phyloP scores from a whole-genome alignment of 1,139 yeast genomes.

The Candida smagusa region DNA sequence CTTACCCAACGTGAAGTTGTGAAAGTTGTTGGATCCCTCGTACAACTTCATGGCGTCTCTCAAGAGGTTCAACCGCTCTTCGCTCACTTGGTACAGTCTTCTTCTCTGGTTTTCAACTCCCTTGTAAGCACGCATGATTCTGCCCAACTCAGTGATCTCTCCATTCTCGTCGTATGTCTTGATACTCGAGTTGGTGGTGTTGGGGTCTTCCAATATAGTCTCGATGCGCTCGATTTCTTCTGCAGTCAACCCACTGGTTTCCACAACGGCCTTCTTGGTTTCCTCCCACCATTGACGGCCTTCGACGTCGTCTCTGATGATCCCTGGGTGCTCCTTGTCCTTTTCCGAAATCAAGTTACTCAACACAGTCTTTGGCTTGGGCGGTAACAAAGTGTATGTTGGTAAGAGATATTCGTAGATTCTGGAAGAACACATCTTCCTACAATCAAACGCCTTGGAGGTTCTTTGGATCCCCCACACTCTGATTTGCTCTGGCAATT shows the following conservation, averaged over 20 bases:
- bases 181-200: conserved; percentile 13
- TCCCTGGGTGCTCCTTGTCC: conserved; percentile 54
- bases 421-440: conserved; percentile 93
- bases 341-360: conserved; percentile 57
- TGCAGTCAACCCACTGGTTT: conserved; percentile 41
- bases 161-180: conserved; percentile 31
- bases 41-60: conserved; percentile 69
- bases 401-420: conserved; percentile 92
- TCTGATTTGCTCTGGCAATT: conserved; percentile 81
- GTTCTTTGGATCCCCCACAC: conserved; percentile 93
- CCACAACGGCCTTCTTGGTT: conserved; percentile 42
- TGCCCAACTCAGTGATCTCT: conserved; percentile 36
- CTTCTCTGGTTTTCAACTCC: conserved; percentile 66
- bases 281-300: conserved; percentile 71
- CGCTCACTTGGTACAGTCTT: conserved; percentile 63
- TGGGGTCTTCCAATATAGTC: conserved; percentile 11
- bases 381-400: conserved; percentile 83
- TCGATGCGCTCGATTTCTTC: conserved; percentile 36
- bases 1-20: conserved; percentile 91
- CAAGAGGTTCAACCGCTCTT: conserved; percentile 57
- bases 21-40: conserved; percentile 91
- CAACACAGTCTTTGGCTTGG: conserved; percentile 72
- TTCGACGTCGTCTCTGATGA: conserved; percentile 60
- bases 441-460: conserved; percentile 88
- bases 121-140: conserved; percentile 56